Base-by-base conservation (phyloP, 768 basidiomycete genomes). In the Lentinula edodes region DNA sequence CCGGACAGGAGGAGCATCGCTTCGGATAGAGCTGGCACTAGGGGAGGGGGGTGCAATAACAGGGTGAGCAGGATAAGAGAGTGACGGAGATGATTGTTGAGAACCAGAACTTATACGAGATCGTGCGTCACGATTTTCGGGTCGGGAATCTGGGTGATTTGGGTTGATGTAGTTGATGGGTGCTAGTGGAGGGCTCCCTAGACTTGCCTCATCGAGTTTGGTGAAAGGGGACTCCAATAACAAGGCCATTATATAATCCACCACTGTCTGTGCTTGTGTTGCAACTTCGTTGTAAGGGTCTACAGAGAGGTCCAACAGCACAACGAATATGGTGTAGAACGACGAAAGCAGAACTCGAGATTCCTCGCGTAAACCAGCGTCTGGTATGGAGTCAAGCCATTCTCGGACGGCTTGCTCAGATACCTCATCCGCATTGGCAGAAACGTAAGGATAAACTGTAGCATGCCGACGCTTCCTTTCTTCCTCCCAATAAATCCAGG, bases 401-500 rank as follows among this genome's bases (percentile, higher is more conserved):
- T 92, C 89, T 18, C 79, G 74, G 35, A 95, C 78, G 0, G 91
- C 91, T 62, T 84, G 81, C 16, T 79, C 78, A 15, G 90, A 87
- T 59, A 90, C 69, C 58, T 93, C 90, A n/a, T 92, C 89, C 52
- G 88, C 87, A 35, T 79, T 77, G 35, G 74, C 61, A 55, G 72
- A 70, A 15, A 69, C 54, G 52, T 69, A 70, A 57, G 72, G 70
- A 50, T 74, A 71, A 13, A 72, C 71, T 66, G 61, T 73, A 15
- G 72, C 68, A 58, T 75, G 65, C 68, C 81, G 75, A 84, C 88
- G 86, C 62, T 80, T 83, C 54, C 87, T 75, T 66, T 96, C 91
- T 71, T 95, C 92, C 69, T 97, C 95, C 87, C 92, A 92, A 70
- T 97, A 95, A 8, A 93, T 76, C 95, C 96, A 98, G 1, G 96